Conservation (phyloP, 2,329 filamentous ascomycete species). For the Talaromyces sp. region DNA sequence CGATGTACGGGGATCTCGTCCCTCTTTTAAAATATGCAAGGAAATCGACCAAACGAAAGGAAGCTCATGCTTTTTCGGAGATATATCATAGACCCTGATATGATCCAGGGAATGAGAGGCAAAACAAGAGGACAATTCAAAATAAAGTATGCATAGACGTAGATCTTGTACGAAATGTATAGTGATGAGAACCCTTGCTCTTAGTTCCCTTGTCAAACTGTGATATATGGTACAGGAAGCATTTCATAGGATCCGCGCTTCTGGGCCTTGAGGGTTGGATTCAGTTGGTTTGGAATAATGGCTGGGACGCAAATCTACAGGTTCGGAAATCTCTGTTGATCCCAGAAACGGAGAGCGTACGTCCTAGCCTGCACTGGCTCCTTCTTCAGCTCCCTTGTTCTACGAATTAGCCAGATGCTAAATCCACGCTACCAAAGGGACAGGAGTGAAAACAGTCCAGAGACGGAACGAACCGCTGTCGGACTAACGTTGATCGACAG, state of each 20-base stretch:
- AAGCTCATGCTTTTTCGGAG: neutral
- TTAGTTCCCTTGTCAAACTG: neutral
- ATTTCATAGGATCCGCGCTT: neutral
- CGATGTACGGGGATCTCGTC: neutral
- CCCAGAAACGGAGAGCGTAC: neutral
- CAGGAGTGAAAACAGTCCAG: neutral
- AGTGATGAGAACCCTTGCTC: neutral
- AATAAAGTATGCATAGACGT: neutral
- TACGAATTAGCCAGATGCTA: neutral
- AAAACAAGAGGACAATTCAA: neutral
- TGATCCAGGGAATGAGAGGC: neutral
- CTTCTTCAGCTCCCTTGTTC: neutral
- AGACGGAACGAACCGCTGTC: conserved; percentile 1
- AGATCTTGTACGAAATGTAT: neutral
- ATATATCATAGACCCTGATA: neutral
- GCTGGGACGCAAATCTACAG: neutral
- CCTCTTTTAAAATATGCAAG: conserved; percentile 1
- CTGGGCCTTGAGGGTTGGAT: neutral
- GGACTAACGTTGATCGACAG: conserved; percentile 7
- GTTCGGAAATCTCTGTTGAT: neutral
- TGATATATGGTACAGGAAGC: neutral
- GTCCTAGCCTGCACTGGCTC: neutral
- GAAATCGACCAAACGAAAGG: neutral
- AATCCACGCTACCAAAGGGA: neutral
- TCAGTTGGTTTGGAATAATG: neutral